A percentile compares a stretch with the other conserved stretches of the same genome.
phyloP scores from a whole-genome alignment of 1,284 basidiomycete genomes.

The Ganoderma sinense region DNA sequence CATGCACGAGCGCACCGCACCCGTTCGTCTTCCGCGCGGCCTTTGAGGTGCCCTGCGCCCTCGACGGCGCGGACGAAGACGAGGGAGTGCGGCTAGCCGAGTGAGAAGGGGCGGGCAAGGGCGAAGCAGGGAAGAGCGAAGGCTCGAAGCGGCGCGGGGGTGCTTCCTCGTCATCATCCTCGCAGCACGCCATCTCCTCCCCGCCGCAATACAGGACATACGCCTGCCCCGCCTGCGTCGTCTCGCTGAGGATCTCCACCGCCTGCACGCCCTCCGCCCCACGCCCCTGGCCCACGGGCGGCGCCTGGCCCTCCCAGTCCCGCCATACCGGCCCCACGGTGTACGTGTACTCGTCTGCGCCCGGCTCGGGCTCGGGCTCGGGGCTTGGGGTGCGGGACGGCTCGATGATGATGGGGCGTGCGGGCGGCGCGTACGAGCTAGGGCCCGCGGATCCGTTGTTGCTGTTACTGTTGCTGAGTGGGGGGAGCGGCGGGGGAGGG shows the following conservation, averaged over 20 bases:
- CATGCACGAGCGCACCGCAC: slow-evolving; percentile 66
- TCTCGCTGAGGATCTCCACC: slow-evolving; percentile 33
- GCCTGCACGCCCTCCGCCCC: slow-evolving; percentile 26
- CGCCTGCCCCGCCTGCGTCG: slow-evolving; percentile 29
- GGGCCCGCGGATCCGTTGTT: slow-evolving; percentile 13
- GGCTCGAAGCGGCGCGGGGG: slow-evolving; percentile 29
- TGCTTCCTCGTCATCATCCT: slow-evolving; percentile 29
- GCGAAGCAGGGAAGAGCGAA: slow-evolving; percentile 25
- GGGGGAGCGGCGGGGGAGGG: slow-evolving; percentile 6
- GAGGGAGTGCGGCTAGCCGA: slow-evolving; percentile 43
- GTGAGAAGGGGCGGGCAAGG: slow-evolving; percentile 17
- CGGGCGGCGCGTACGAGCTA: slow-evolving; percentile 23
- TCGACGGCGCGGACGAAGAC: slow-evolving; percentile 48
- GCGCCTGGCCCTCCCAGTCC: slow-evolving; percentile 28
- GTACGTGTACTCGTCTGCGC: slow-evolving; percentile 34
- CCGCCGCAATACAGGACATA: slow-evolving; percentile 63
- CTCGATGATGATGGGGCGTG: slow-evolving; percentile 30
- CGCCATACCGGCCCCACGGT: slow-evolving; percentile 31
- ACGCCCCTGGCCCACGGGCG: slow-evolving; percentile 28
- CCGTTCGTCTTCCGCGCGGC: slow-evolving; percentile 50
- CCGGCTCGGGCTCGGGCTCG: slow-evolving; percentile 12
- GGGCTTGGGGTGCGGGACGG: slow-evolving; percentile 46
- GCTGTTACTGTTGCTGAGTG: background rate
- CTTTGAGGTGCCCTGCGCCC: slow-evolving; percentile 19
- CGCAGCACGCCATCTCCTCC: slow-evolving; percentile 25